Evolutionary conservation across 73 alveolate genomes (phyloP).

Genomic region (Halteria grandinella): DNA sequence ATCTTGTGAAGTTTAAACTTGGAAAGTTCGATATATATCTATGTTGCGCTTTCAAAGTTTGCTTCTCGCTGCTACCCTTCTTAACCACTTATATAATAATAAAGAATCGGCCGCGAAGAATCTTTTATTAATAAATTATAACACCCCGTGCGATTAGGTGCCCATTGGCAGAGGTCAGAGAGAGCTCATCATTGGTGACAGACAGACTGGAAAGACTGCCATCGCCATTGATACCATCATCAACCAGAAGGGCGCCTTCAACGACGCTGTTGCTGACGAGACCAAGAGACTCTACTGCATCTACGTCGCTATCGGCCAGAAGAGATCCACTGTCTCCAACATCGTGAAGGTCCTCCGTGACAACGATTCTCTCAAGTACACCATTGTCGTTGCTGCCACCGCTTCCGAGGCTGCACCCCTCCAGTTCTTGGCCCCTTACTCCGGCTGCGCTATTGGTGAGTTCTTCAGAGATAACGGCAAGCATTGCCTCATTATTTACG

Average conservation of each 20-base stretch:
- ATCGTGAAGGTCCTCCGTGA: constrained; percentile 84
- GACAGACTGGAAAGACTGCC: constrained; percentile 98
- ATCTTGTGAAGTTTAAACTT: too few species aligned
- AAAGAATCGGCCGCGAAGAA: constrained; percentile 27
- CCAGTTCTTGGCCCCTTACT: constrained; percentile 95
- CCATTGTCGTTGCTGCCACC: constrained; percentile 96
- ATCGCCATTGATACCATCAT: constrained; percentile 96
- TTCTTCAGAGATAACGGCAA: constrained; percentile 97
- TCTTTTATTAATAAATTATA: constrained; percentile 37
- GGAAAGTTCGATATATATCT: too few species aligned
- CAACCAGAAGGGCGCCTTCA: constrained; percentile 87
- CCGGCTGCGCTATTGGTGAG: constrained; percentile 99
- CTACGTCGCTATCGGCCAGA: constrained; percentile 98
- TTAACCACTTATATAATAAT: constrained; percentile 46
- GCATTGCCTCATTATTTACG: constrained; percentile 94
- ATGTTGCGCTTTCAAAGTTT: too few species aligned
- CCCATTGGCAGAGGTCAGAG: constrained; percentile 99
- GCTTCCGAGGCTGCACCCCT: constrained; percentile 98
- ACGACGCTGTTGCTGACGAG: constrained; percentile 72
- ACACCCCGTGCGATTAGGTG: constrained; percentile 60
- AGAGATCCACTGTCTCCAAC: constrained; percentile 97
- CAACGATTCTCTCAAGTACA: constrained; percentile 88
- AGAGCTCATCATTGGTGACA: constrained; percentile 97
- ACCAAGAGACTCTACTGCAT: constrained; percentile 93
- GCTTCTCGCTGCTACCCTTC: too few species aligned